Conservation (phyloP, 371 early-diverging fungal genomes). For the Mucor mucedo region DNA sequence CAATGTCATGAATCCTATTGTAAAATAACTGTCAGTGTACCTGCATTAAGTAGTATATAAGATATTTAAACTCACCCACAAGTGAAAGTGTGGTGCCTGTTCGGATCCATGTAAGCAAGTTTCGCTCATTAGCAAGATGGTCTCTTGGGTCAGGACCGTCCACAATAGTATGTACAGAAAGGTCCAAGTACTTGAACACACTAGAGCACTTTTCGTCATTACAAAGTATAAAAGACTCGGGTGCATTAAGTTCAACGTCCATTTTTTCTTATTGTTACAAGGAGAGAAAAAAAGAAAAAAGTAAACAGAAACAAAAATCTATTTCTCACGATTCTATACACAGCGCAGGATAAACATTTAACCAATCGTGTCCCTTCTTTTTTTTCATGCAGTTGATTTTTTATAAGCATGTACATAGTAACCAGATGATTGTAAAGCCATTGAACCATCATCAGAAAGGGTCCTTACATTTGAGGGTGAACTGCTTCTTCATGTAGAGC, state of each 20-base stretch:
- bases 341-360: too few relatives aligned
- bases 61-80: constrained; percentile 32
- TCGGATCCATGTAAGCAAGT: constrained; percentile 42
- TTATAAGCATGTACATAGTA: neutral
- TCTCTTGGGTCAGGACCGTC: constrained; percentile 54
- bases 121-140: constrained; percentile 49
- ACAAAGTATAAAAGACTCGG: constrained; percentile 35
- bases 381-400: too few relatives aligned
- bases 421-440: constrained; percentile 1
- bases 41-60: neutral
- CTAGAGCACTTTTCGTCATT: constrained; percentile 42
- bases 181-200: constrained; percentile 41
- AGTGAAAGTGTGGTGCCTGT: constrained; percentile 44
- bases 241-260: constrained; percentile 36
- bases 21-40: neutral
- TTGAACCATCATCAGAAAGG: neutral
- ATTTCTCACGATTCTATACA: too few relatives aligned
- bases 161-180: constrained; percentile 39
- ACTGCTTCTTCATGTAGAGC: neutral
- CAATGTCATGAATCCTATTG: constrained; percentile 45
- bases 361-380: too few relatives aligned
- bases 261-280: constrained; percentile 3
- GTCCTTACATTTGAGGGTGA: constrained; percentile 1
- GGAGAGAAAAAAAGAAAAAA: constrained; percentile 11
- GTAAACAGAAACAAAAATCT: neutral